Conservation (phyloP, 2,329 filamentous ascomycete species). For the Aureobasidium mangrovei region DNA sequence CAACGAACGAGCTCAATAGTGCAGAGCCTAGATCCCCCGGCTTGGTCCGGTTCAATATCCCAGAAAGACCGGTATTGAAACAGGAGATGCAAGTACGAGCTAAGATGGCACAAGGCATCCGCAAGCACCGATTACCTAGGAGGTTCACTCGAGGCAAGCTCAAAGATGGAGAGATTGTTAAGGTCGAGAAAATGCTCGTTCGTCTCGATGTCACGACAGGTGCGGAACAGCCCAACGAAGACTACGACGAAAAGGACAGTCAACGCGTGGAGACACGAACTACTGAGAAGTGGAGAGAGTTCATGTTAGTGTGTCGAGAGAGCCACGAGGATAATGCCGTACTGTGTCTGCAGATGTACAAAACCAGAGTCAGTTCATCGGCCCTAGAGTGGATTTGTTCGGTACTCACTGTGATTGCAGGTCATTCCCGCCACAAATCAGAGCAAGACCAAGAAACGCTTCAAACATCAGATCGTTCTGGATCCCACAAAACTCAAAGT, state of each 20-base stretch:
- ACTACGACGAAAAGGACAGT: conserved; percentile 57
- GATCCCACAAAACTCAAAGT: conserved; percentile 45
- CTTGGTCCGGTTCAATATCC: conserved; percentile 35
- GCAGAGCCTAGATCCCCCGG: neutral
- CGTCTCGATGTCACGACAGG: conserved; percentile 43
- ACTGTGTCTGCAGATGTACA: conserved; percentile 52
- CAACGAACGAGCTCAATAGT: neutral
- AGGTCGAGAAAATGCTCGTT: conserved; percentile 61
- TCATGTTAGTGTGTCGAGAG: conserved; percentile 52
- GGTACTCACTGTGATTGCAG: conserved; percentile 14
- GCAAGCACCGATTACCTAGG: conserved; percentile 24
- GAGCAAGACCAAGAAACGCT: conserved; percentile 46
- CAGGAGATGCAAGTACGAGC: conserved; percentile 32
- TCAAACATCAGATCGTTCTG: conserved; percentile 50
- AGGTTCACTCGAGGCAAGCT: conserved; percentile 33
- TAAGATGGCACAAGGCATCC: conserved; percentile 31
- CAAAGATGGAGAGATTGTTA: conserved; percentile 53
- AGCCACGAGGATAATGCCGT: conserved; percentile 45
- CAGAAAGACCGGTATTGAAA: conserved; percentile 30
- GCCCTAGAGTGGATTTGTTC: neutral
- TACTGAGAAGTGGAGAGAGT: conserved; percentile 59
- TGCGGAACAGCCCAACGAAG: conserved; percentile 44
- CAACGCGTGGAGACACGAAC: conserved; percentile 49
- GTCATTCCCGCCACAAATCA: conserved; percentile 49
- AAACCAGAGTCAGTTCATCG: conserved; percentile 31